Evolutionary conservation across 2,329 filamentous ascomycete genomes (phyloP).

Genomic region (Zymoseptoria brevis): DNA sequence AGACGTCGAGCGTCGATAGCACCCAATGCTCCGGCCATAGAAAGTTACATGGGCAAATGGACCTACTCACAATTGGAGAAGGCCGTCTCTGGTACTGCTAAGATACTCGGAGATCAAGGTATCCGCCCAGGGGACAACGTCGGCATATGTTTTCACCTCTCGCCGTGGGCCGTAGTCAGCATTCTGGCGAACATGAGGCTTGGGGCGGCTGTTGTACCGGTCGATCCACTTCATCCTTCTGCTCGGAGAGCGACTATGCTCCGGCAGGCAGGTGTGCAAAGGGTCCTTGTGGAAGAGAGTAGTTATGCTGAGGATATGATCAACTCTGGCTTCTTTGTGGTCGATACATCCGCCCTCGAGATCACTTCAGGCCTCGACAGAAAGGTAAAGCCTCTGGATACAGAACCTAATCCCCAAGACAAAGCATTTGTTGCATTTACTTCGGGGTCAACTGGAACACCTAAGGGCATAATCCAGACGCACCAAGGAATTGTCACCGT

Average conservation of each 20-base stretch:
- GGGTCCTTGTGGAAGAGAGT: constrained; percentile 6
- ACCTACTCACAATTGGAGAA: not conserved
- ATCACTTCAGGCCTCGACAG: not conserved
- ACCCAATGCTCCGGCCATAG: not conserved
- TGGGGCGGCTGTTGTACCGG: not conserved
- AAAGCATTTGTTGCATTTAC: constrained; percentile 5
- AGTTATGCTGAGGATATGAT: not conserved
- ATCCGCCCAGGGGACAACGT: not conserved
- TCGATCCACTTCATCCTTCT: not conserved
- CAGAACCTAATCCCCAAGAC: not conserved
- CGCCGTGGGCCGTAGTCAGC: not conserved
- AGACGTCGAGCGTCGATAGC: not conserved
- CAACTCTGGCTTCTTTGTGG: not conserved
- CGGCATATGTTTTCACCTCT: not conserved
- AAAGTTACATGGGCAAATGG: not conserved
- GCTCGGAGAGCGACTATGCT: constrained; percentile 1
- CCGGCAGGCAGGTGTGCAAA: not conserved
- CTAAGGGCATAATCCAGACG: constrained; percentile 4
- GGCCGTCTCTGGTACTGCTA: not conserved
- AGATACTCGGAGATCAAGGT: not conserved
- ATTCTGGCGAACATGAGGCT: constrained; percentile 1
- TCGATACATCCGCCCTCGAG: not conserved
- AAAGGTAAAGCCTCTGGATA: not conserved
- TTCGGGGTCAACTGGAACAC: constrained; percentile 6
- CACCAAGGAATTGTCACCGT: constrained; percentile 1